A percentile compares a stretch with the other conserved stretches of the same genome.
phyloP scores from a whole-genome alignment of 176 grass and related monocot genomes.

The Cymbopogon citratus region DNA sequence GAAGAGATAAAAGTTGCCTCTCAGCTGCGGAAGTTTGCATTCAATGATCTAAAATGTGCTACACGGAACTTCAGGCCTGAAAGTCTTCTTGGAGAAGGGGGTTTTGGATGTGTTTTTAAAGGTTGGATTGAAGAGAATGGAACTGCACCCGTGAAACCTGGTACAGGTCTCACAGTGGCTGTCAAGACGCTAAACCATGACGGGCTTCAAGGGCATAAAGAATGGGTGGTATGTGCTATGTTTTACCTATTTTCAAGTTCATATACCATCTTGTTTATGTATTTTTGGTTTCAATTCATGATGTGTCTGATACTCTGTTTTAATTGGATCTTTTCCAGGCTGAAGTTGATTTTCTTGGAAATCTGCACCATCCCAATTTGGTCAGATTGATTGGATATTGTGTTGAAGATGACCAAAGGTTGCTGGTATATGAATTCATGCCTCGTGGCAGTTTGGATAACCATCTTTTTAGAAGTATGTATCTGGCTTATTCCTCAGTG shows the following conservation, averaged over 20 bases:
- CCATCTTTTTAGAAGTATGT: constrained; percentile 89
- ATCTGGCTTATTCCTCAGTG: background rate
- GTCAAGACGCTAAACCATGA: constrained; percentile 93
- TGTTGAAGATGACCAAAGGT: constrained; percentile 85
- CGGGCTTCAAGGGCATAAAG: constrained; percentile 90
- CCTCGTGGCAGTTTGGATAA: constrained; percentile 82
- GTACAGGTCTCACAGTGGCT: constrained; percentile 87
- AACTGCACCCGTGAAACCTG: constrained; percentile 78
- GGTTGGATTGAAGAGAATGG: constrained; percentile 89
- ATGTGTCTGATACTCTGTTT: background rate
- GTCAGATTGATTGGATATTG: constrained; percentile 81
- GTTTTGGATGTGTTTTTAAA: constrained; percentile 94
- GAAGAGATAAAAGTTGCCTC: constrained; percentile 80
- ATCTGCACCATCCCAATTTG: constrained; percentile 72
- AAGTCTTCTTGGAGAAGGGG: constrained; percentile 76
- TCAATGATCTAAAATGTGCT: constrained; percentile 76
- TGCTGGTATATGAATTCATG: constrained; percentile 93
- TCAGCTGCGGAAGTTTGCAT: constrained; percentile 68
- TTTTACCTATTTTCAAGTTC: background rate
- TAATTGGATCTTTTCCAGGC: constrained; percentile 37
- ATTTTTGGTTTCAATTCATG: constrained; percentile 5
- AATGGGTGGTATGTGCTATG: constrained; percentile 67
- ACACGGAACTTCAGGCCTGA: constrained; percentile 84
- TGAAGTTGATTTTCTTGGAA: constrained; percentile 86
- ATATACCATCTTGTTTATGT: background rate